Conservation (phyloP, 2,329 filamentous ascomycete genomes). For the Escovopsis weberi region DNA sequence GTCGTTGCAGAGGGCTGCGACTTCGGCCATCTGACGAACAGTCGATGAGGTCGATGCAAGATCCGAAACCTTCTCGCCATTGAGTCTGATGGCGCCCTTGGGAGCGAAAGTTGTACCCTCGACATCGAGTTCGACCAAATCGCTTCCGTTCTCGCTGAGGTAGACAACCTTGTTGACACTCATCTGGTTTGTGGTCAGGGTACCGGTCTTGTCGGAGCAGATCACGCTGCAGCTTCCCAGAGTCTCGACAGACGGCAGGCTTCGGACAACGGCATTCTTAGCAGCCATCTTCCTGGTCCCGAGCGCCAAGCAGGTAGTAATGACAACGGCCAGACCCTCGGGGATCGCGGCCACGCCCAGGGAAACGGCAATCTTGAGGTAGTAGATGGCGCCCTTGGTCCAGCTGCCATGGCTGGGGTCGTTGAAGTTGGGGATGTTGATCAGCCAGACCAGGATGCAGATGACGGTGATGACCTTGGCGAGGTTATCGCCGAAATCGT, state of each 20-base stretch:
- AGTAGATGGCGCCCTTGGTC: conserved; percentile 97
- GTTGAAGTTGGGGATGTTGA: conserved; percentile 95
- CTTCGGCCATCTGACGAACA: conserved; percentile 60
- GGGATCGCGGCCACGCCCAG: conserved; percentile 96
- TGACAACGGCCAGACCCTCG: conserved; percentile 92
- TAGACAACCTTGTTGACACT: conserved; percentile 89
- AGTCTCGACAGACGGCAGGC: conserved; percentile 91
- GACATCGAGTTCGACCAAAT: conserved; percentile 74
- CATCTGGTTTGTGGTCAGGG: conserved; percentile 98
- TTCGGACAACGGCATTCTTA: conserved; percentile 94
- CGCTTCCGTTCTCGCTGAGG: conserved; percentile 56
- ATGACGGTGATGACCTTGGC: conserved; percentile 98
- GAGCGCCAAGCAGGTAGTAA: conserved; percentile 93
- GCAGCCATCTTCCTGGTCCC: conserved; percentile 98
- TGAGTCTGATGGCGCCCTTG: conserved; percentile 54
- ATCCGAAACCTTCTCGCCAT: conserved; percentile 55
- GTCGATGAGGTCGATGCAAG: conserved; percentile 59
- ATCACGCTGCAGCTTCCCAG: conserved; percentile 98
- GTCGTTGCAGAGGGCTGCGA: conserved; percentile 75
- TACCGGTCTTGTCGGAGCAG: conserved; percentile 98
- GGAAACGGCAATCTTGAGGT: conserved; percentile 97
- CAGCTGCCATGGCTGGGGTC: conserved; percentile 87
- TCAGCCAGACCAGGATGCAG: conserved; percentile 91
- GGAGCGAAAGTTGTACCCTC: conserved; percentile 89
- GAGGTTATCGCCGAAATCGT: conserved; percentile 90